phyloP scores from a whole-genome alignment of 2,329 filamentous ascomycete species.

The Xylaria sp. region DNA sequence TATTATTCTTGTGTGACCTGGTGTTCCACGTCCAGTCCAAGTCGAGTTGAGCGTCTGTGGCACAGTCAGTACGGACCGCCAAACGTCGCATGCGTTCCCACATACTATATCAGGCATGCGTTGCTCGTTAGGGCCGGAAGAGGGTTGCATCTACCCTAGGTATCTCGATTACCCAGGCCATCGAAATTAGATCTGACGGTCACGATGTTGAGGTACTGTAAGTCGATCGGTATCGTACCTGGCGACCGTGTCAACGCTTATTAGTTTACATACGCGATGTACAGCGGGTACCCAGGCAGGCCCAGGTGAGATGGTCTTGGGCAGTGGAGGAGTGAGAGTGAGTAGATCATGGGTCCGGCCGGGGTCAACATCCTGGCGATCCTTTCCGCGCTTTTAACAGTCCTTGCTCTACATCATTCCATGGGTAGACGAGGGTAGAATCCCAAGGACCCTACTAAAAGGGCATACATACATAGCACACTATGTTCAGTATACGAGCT shows the following conservation, averaged over 20 bases:
- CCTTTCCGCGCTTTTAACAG: conserved; percentile 31
- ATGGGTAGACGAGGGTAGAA: neutral
- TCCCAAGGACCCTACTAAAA: conserved; percentile 8
- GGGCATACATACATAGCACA: neutral
- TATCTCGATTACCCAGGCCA: conserved; percentile 13
- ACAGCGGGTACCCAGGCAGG: neutral
- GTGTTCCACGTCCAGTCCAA: neutral
- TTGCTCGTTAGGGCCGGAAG: conserved; percentile 14
- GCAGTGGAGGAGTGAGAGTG: neutral
- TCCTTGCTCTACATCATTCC: conserved; percentile 19
- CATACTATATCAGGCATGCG: conserved; percentile 32
- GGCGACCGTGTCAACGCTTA: conserved; percentile 6
- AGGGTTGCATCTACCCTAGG: conserved; percentile 21
- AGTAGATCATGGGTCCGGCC: conserved; percentile 21
- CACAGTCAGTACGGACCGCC: conserved; percentile 25
- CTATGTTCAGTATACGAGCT: conserved; percentile 2
- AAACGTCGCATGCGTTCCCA: conserved; percentile 30
- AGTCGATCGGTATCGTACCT: conserved; percentile 13
- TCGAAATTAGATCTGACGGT: conserved; percentile 10
- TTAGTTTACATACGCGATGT: neutral
- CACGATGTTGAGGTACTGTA: conserved; percentile 7
- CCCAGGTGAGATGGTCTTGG: neutral
- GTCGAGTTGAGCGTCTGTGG: conserved; percentile 29
- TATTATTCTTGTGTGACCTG: conserved; percentile 11
- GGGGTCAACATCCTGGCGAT: conserved; percentile 28